Evolutionary conservation across 257 asterid genomes (phyloP).

Genomic region (Ilex asprella): DNA sequence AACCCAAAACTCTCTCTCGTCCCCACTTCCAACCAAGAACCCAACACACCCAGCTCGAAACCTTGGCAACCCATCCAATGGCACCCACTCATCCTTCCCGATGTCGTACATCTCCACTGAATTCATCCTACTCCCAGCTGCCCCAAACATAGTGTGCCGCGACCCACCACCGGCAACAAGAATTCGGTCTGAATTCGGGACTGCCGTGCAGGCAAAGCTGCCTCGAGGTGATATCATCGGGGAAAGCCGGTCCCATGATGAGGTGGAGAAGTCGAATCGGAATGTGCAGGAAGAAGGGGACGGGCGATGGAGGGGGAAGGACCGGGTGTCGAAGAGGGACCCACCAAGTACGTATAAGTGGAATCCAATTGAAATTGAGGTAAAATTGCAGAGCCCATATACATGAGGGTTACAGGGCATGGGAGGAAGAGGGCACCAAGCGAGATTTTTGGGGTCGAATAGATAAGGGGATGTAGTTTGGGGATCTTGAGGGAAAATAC

Average conservation of each 20-base stretch:
- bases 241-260: conserved; percentile 58
- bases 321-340: conserved; percentile 75
- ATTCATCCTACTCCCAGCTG: conserved; percentile 86
- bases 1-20: conserved; percentile 78
- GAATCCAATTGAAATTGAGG: conserved; percentile 52
- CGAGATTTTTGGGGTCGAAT: conserved; percentile 59
- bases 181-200: conserved; percentile 47
- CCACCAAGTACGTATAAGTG: conserved; percentile 80
- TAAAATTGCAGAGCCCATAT: conserved; percentile 76
- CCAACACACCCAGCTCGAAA: conserved; percentile 94
- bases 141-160: conserved; percentile 82
- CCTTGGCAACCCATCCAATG: conserved; percentile 84
- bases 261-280: conserved; percentile 51
- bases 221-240: conserved; percentile 88
- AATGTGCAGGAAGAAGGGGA: conserved; percentile 55
- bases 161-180: conserved; percentile 96
- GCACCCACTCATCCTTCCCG: conserved; percentile 74
- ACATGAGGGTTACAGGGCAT: conserved; percentile 92
- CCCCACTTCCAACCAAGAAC: conserved; percentile 47
- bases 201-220: conserved; percentile 80
- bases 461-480: conserved; percentile 62
- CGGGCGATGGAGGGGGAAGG: conserved; percentile 77
- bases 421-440: conserved; percentile 71
- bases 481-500: conserved; percentile 85
- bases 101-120: conserved; percentile 94